Evolutionary conservation across 208 protist genomes (phyloP), one percentile per base, ranked within the genome.

Genomic region (Leishmania braziliensis): DNA sequence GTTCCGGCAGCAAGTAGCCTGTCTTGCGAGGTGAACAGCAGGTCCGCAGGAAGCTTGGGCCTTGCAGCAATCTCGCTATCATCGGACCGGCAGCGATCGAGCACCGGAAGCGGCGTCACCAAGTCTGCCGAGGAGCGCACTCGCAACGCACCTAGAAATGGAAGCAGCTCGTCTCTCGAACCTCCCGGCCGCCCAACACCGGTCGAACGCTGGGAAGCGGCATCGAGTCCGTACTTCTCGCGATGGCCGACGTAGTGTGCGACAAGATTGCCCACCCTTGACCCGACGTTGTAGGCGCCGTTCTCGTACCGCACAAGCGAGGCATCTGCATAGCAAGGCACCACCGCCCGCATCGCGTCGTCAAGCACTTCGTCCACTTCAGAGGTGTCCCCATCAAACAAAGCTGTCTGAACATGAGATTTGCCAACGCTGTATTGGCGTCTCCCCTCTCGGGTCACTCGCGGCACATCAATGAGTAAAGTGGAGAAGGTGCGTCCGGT

Each of bases 271-370:
- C 83, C 86, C 33, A 77, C 81, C 69, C 80, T 82, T 2, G 90
- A 94, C 48, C 94, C 94, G 8, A 95, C 83, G 80, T 97, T 97
- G 86, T 97, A 97, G 36, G 92, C 91, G n/a, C 88, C 88, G 58
- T 86, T 80, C 29, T 91, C 92, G 80, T 96, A 97, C 16, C 94
- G 89, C 33, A 97, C 87, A 39, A 90, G 83, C 12, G 79, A 86
- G 29, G 84, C 79, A 62, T 88, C 83, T 3, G 87, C 85, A 83
- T 94, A 97, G 51, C 82, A 70, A 20, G 94, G 94, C 58, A 95
- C 92, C 66, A 95, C 92, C 3, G 89, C 94, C 6, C 90, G 88
- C 81, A 96, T 90, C n/a, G 91, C 93, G 78, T 97, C 93, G 66
- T 95, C 89, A 73, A 93, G 81, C 51, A 93, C 86, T 72, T 93